These are phyloP conservation scores for Guadua angustifolia DNA, from an alignment of 176 grass and related monocot species.

Conservation along the genomic window DNA sequence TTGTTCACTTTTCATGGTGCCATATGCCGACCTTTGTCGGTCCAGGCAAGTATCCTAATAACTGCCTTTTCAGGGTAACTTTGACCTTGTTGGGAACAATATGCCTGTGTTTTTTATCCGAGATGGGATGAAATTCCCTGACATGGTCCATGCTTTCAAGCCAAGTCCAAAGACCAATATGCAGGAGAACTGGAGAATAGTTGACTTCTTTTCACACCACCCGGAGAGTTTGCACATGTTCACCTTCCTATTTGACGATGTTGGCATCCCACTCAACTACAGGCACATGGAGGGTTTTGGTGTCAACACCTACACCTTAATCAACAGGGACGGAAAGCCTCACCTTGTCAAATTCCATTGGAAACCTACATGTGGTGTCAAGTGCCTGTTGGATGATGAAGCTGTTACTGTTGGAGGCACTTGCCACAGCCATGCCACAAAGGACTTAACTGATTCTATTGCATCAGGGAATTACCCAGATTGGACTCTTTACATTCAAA, in stretches of 20 bases:
- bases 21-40: background rate
- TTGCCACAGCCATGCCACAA: constrained; percentile 85
- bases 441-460: constrained; percentile 84
- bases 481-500: constrained; percentile 88
- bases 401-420: constrained; percentile 24
- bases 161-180: constrained; percentile 89
- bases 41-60: constrained; percentile 13
- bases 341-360: constrained; percentile 89
- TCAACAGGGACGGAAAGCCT: constrained; percentile 70
- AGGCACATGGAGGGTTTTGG: constrained; percentile 88
- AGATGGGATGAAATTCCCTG: constrained; percentile 95
- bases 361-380: constrained; percentile 89
- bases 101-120: constrained; percentile 95
- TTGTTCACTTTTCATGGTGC: no score
- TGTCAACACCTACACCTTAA: constrained; percentile 84
- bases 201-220: constrained; percentile 93
- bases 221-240: constrained; percentile 94
- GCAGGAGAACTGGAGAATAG: constrained; percentile 87
- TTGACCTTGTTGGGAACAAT: constrained; percentile 91
- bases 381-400: constrained; percentile 56
- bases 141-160: constrained; percentile 96
- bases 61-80: constrained; percentile 73
- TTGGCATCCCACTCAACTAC: no score
- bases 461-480: constrained; percentile 76
- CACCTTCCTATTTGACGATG: constrained; percentile 42